Percentiles rank a stretch among this genome's conserved stretches.
Evolutionary conservation across 1,139 yeast genomes (phyloP).

Genomic region (Saccharomyces pastorianus): DNA sequence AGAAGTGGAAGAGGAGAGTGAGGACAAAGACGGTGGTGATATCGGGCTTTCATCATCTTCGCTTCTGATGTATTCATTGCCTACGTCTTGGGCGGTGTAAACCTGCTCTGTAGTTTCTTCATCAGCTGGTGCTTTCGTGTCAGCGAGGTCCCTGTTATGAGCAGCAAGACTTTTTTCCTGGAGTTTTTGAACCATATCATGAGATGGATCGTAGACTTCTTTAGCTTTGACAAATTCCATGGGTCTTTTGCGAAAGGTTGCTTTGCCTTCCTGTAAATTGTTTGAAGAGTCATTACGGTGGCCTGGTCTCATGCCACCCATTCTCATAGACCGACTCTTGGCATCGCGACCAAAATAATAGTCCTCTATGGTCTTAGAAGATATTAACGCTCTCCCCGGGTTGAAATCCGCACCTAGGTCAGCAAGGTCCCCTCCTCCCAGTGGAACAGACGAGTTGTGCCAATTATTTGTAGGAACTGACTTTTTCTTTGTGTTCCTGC

Average conservation of each 20-base stretch:
- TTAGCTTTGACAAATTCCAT: conserved; percentile 60
- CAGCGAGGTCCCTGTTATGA: too few relatives aligned
- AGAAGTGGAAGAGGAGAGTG: too few relatives aligned
- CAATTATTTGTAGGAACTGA: conserved; percentile 6
- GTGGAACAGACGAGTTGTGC: conserved; percentile 17
- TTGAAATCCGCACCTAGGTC: conserved; percentile 10
- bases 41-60: conserved; percentile 7
- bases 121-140: conserved; percentile 8
- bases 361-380: conserved; percentile 22
- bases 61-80: conserved; percentile 13
- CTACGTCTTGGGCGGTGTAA: too few relatives aligned
- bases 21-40: not conserved
- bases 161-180: too few relatives aligned
- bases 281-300: conserved; percentile 5
- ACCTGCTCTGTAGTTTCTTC: too few relatives aligned
- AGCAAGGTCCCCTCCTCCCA: conserved; percentile 33
- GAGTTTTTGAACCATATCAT: conserved; percentile 37
- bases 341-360: conserved; percentile 24
- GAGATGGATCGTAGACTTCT: conserved; percentile 61
- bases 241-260: conserved; percentile 48
- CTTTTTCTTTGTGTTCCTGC: conserved; percentile 5
- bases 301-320: conserved; percentile 28
- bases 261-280: conserved; percentile 33
- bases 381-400: conserved; percentile 12
- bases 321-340: conserved; percentile 23